Base-by-base conservation (phyloP, 768 basidiomycete species). In the Cytidiella melzeri region DNA sequence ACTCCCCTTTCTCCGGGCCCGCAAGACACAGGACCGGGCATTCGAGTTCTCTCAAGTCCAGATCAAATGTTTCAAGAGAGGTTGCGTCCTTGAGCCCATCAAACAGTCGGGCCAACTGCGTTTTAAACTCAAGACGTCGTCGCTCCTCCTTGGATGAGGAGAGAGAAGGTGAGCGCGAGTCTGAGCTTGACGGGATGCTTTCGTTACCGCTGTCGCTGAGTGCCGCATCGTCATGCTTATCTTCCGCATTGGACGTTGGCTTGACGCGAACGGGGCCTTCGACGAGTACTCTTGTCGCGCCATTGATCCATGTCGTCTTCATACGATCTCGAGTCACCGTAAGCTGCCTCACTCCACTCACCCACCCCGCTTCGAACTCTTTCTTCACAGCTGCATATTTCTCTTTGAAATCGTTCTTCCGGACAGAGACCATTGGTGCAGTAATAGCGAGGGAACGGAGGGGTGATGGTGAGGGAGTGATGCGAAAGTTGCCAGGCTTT, bases 361-460 rank as follows among this genome's bases (percentile, higher is more conserved):
- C 61, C 84, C 84, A 87, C 13, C 84, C 86, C 23, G 64, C 69
- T 58, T 70, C 71, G 57, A 87, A 89, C 53, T 78, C 75, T 1
- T 61, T 61, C 10, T 71, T 68, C 41, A 83, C 73, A 27, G 57
- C 61, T 6, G 62, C 63, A 46, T 74, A 69, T 20, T 62, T 66
- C 3, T 25, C 43, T 12, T 48, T 37, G n/a, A 51, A 45, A 7
- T 45, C 38, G 18, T 34, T 12, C 3, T 70, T 67, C n/a, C 56
- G 57, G 25, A 62, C 56, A 11, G 69, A 52, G 7, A 43, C 34
- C 20, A 49, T 47, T 2, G 57, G 59, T 2, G 53, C 56, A 0
- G 73, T 76, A n/a, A 74, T 66, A 15, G 73, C 73, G 25, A 87
- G 51, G 10, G 81, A 75, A 24, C 57, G 51, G 7, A 87, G 63